A percentile compares a stretch with the other conserved stretches of the same genome.
These are phyloP conservation scores for Auricularia heimuer DNA, from an alignment of 768 basidiomycete genomes.

Conservation along the genomic window DNA sequence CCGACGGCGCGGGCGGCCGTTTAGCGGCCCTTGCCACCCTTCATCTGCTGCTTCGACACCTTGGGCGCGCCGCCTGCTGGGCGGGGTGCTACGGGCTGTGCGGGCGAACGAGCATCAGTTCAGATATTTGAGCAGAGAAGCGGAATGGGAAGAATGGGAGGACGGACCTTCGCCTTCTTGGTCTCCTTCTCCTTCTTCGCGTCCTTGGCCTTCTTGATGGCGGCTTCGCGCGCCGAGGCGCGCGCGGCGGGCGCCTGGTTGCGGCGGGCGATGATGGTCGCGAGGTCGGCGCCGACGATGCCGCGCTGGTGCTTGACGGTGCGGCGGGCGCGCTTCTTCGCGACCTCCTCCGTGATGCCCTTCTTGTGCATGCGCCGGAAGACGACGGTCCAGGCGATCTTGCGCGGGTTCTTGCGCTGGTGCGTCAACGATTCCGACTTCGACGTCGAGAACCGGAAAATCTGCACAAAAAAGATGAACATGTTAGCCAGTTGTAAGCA, in stretches of 20 bases:
- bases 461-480: conserved; percentile 32
- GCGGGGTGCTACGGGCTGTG: conserved; percentile 46
- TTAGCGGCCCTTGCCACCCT: conserved; percentile 67
- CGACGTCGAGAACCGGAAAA: conserved; percentile 89
- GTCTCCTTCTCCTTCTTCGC: conserved; percentile 96
- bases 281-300: conserved; percentile 93
- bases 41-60: conserved; percentile 94
- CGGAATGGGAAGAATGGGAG: not conserved
- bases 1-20: too few relatives aligned
- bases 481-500: not conserved
- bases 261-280: conserved; percentile 81
- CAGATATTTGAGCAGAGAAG: not conserved
- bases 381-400: conserved; percentile 94
- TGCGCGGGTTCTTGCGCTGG: conserved; percentile 99
- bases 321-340: conserved; percentile 95
- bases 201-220: conserved; percentile 88
- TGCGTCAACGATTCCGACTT: conserved; percentile 96
- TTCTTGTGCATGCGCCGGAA: conserved; percentile 99
- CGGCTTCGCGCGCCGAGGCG: conserved; percentile 67
- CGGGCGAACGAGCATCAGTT: not conserved
- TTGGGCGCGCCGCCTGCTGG: conserved; percentile 56
- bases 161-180: conserved; percentile 71
- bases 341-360: conserved; percentile 97
- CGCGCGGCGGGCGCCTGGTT: conserved; percentile 86
- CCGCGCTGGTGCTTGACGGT: conserved; percentile 98